A percentile compares a stretch with the other conserved stretches of the same genome.
phyloP scores from a whole-genome alignment of 2,329 filamentous ascomycete species.

The Sclerotinia spermophila region DNA sequence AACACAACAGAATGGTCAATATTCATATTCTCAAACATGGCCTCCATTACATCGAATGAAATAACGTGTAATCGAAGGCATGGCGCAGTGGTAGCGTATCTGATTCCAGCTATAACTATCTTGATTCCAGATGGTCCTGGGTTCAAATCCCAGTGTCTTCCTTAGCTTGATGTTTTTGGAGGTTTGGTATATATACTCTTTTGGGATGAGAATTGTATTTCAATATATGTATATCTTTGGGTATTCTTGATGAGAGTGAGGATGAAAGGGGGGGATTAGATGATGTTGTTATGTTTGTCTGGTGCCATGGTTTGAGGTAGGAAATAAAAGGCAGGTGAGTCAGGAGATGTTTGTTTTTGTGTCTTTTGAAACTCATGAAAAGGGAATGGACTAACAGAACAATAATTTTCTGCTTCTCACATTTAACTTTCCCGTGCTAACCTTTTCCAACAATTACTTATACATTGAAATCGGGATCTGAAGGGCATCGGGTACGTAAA shows the following conservation, averaged over 20 bases:
- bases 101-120: conserved; percentile 20
- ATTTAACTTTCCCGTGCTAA: background rate
- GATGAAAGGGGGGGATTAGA: background rate
- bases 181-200: background rate
- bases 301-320: background rate
- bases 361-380: background rate
- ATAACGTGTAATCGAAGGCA: background rate
- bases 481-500: background rate
- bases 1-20: background rate
- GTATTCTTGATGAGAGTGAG: background rate
- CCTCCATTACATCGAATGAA: background rate
- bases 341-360: background rate
- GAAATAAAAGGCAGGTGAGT: too few species aligned
- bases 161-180: background rate
- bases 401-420: background rate
- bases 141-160: conserved; percentile 22
- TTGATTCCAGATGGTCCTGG: conserved; percentile 25
- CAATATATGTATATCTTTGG: too few species aligned
- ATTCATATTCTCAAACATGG: background rate
- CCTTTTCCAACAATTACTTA: too few species aligned
- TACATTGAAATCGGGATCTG: too few species aligned
- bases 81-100: conserved; percentile 1
- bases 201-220: background rate
- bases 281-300: background rate
- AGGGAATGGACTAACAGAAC: background rate